These are phyloP conservation scores for Globisporangium orthogonon DNA, from an alignment of 352 stramenopile species.

Conservation along the genomic window DNA sequence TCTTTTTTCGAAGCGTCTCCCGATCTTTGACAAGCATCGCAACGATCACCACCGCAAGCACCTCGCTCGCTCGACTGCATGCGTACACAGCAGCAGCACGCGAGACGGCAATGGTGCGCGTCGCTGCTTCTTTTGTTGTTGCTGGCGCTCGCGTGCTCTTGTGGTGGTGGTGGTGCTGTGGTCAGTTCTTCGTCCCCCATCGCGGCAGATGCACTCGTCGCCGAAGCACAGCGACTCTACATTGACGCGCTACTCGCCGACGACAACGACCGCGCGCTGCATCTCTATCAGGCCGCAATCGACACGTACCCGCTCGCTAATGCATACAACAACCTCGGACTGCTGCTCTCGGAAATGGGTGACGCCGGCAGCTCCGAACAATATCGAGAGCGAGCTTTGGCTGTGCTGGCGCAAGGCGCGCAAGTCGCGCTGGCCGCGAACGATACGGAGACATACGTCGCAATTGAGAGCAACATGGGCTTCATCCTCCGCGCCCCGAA, in stretches of 20 bases:
- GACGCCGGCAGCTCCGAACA: background rate
- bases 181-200: too few relatives aligned
- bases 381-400: constrained; percentile 24
- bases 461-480: constrained; percentile 76
- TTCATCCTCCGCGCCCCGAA: constrained; percentile 30
- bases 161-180: too few relatives aligned
- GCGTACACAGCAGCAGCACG: background rate
- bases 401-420: constrained; percentile 34
- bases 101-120: too few relatives aligned
- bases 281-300: constrained; percentile 45
- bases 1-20: background rate
- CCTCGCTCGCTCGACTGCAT: too few relatives aligned
- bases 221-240: constrained; percentile 25
- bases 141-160: background rate
- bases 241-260: constrained; percentile 8
- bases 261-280: constrained; percentile 17
- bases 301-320: constrained; percentile 35
- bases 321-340: constrained; percentile 80
- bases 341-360: constrained; percentile 33
- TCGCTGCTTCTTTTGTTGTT: background rate
- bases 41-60: too few relatives aligned
- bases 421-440: constrained; percentile 20
- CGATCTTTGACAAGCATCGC: too few relatives aligned
- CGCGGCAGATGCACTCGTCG: background rate
- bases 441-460: constrained; percentile 30